Conservation (phyloP, 2,329 filamentous ascomycete genomes). For the Scedosporium boydii region DNA sequence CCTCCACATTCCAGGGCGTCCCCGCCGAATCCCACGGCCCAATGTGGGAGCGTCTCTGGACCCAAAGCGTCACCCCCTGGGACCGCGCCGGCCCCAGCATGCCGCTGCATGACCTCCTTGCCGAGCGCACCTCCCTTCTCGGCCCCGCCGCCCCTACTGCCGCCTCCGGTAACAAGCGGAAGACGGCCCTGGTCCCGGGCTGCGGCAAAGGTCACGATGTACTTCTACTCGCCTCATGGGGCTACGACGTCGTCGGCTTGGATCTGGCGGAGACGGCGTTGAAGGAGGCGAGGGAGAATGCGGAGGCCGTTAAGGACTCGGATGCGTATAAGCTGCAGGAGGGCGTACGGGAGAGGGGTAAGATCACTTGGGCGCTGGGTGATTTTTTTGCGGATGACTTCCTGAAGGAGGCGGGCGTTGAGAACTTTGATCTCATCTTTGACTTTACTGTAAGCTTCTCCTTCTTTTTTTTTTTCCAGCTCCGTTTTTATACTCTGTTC, state of each 20-base stretch:
- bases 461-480: not conserved
- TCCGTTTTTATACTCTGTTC: not conserved
- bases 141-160: constrained; percentile 19
- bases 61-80: constrained; percentile 39
- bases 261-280: constrained; percentile 49
- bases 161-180: constrained; percentile 14
- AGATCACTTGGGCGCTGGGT: constrained; percentile 44
- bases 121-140: constrained; percentile 34
- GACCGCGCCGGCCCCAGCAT: constrained; percentile 43
- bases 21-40: constrained; percentile 17
- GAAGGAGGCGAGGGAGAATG: constrained; percentile 28
- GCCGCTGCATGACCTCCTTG: constrained; percentile 43
- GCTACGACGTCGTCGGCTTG: constrained; percentile 69
- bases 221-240: constrained; percentile 60
- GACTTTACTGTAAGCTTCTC: constrained; percentile 47
- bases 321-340: constrained; percentile 32
- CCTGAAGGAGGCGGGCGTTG: constrained; percentile 30
- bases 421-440: constrained; percentile 56
- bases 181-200: constrained; percentile 62
- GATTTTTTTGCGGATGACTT: constrained; percentile 61
- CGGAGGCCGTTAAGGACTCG: constrained; percentile 16
- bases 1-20: not conserved
- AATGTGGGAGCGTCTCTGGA: constrained; percentile 40
- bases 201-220: constrained; percentile 80
- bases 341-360: constrained; percentile 34